These are phyloP conservation scores for Oryza nivara DNA, from an alignment of 176 grass and related monocot species.

Conservation along the genomic window DNA sequence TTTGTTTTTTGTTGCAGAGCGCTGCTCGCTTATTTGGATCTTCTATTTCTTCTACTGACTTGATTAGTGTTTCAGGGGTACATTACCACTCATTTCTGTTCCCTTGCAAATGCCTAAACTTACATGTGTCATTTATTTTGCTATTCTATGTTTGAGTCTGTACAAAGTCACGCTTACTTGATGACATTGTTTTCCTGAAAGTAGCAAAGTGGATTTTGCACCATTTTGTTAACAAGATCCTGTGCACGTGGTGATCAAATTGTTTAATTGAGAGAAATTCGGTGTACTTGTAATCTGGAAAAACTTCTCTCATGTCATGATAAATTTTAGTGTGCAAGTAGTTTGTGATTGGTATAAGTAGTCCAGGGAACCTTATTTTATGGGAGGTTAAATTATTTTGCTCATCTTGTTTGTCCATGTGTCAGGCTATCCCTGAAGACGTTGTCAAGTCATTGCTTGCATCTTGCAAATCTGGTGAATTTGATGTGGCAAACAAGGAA, in stretches of 20 bases:
- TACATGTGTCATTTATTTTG: slow-evolving; percentile 12
- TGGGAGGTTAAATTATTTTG: slow-evolving; percentile 14
- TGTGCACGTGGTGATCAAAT: slow-evolving; percentile 13
- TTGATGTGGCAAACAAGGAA: slow-evolving; percentile 89
- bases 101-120: slow-evolving; percentile 25
- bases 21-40: slow-evolving; percentile 94
- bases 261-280: neutral
- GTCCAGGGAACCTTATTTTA: slow-evolving; percentile 17
- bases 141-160: neutral
- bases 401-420: slow-evolving; percentile 36
- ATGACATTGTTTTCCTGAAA: slow-evolving; percentile 2
- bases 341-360: slow-evolving; percentile 19
- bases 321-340: slow-evolving; percentile 23
- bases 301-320: slow-evolving; percentile 11
- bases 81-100: slow-evolving; percentile 23
- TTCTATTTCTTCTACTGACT: slow-evolving; percentile 78
- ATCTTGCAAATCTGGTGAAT: slow-evolving; percentile 91
- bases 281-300: neutral
- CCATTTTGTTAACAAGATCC: slow-evolving; percentile 6
- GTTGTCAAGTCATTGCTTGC: slow-evolving; percentile 75
- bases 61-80: slow-evolving; percentile 99
- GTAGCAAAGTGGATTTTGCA: slow-evolving; percentile 5
- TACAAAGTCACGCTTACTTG: neutral
- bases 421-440: slow-evolving; percentile 84
- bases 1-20: slow-evolving; percentile 62